These are phyloP conservation scores for cucumber (Cucumis sativus) DNA, from an alignment of 306 rosid genomes.

Conservation along the genomic window Cucumber_9930_V3 NC_026655.2:24817001-24817500, in stretches of 20 bases:
- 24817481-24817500: too few species aligned
- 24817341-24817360: too few species aligned
- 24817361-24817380: too few species aligned
- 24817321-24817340: too few species aligned
- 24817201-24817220: background rate
- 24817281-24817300: too few species aligned
- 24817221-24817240: background rate
- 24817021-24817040: slow-evolving; percentile 5
- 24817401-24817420: too few species aligned
- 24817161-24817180: background rate
- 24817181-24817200: background rate
- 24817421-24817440: too few species aligned
- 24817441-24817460: too few species aligned
- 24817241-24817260: background rate
- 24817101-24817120: background rate
- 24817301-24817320: too few species aligned
- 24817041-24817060: background rate
- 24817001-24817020: background rate
- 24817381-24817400: too few species aligned
- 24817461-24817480: too few species aligned
- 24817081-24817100: background rate
- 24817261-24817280: background rate
- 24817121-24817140: background rate
- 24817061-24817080: slow-evolving; percentile 1
- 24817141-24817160: background rate